phyloP scores from a whole-genome alignment of 441 rosid genomes.

The Gossypium laxum region DNA sequence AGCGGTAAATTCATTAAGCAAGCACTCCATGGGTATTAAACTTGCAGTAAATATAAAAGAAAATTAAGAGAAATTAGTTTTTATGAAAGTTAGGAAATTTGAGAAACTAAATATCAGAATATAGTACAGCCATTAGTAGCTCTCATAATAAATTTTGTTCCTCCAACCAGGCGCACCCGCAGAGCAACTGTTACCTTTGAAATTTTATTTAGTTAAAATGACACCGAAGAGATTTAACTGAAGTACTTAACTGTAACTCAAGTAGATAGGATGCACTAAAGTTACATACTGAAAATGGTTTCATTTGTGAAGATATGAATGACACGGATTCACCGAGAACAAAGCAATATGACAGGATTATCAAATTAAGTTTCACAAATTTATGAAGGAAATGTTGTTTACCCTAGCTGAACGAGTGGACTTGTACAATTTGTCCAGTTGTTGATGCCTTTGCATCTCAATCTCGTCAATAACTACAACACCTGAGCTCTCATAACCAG shows the following conservation, averaged over 20 bases:
- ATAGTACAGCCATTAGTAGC: not conserved
- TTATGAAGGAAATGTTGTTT: conserved; percentile 11
- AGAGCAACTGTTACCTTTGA: not conserved
- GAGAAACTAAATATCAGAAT: not conserved
- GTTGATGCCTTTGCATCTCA: conserved; percentile 88
- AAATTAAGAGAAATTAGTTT: not conserved
- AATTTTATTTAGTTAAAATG: not conserved
- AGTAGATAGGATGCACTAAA: not conserved
- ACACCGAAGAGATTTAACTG: too few relatives aligned
- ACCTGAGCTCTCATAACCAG: conserved; percentile 84
- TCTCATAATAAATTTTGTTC: not conserved
- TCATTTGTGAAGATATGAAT: not conserved
- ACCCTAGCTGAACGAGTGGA: conserved; percentile 77
- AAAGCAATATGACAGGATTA: not conserved
- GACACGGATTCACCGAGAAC: not conserved
- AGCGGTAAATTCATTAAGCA: not conserved
- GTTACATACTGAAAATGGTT: not conserved
- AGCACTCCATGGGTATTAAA: conserved; percentile 7
- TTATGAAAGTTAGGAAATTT: not conserved
- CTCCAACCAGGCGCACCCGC: not conserved
- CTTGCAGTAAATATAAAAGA: conserved; percentile 1
- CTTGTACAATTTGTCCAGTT: conserved; percentile 71
- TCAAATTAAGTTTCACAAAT: not conserved
- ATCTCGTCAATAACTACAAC: conserved; percentile 76
- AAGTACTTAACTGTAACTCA: not conserved